A percentile compares a stretch with the other conserved stretches of the same genome.
Evolutionary conservation across 768 basidiomycete genomes (phyloP).

Genomic region (Lactifluus volemus): DNA sequence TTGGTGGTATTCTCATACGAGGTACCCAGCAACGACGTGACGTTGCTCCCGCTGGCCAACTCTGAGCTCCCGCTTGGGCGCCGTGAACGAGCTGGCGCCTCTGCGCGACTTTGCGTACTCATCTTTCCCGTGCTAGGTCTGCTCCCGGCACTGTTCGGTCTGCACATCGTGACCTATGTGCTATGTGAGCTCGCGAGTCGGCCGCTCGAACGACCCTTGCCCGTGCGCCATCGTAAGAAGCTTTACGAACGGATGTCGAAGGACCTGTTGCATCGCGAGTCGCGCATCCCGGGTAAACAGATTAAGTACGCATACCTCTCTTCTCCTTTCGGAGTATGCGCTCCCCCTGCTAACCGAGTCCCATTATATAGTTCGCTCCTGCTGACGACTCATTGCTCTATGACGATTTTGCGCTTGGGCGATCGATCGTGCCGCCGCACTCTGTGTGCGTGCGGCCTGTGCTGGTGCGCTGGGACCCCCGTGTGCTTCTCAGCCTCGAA

Average conservation of each 20-base stretch:
- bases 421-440: conserved; percentile 72
- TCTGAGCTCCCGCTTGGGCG: conserved; percentile 33
- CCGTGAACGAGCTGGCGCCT: conserved; percentile 79
- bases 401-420: conserved; percentile 78
- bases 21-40: too few relatives aligned
- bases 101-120: conserved; percentile 92
- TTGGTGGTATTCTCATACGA: too few relatives aligned
- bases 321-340: not conserved
- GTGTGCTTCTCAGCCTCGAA: conserved; percentile 51
- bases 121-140: conserved; percentile 91
- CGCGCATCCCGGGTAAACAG: conserved; percentile 45
- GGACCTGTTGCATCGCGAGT: conserved; percentile 69
- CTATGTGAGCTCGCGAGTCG: conserved; percentile 79
- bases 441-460: conserved; percentile 63
- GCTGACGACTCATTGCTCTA: conserved; percentile 74
- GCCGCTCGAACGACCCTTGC: conserved; percentile 73
- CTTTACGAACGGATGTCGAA: conserved; percentile 72
- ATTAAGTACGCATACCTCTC: conserved; percentile 40
- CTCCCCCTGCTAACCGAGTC: not conserved
- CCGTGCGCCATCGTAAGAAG: conserved; percentile 79
- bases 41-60: too few relatives aligned
- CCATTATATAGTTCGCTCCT: conserved; percentile 53
- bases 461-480: conserved; percentile 74
- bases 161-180: conserved; percentile 84
- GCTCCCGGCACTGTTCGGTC: conserved; percentile 83